phyloP scores from a whole-genome alignment of 371 early-diverging fungal genomes.

The Rhizopus arrhizus region DNA sequence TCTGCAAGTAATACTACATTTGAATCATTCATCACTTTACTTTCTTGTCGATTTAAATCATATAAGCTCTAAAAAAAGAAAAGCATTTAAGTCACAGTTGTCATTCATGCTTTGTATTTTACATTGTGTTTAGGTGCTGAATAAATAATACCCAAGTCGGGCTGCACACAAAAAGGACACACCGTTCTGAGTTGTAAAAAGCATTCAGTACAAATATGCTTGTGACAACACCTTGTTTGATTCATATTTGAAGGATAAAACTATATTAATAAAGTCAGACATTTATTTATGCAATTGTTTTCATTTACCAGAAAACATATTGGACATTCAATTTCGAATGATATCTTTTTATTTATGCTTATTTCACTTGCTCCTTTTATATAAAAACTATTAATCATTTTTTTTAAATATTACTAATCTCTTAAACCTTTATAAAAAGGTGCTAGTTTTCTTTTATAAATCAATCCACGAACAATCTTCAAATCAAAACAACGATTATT shows the following conservation, averaged over 20 bases:
- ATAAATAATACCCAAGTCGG: constrained; percentile 83
- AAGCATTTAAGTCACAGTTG: constrained; percentile 3
- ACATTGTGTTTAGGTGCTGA: constrained; percentile 40
- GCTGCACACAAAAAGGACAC: constrained; percentile 86
- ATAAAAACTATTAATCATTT: neutral
- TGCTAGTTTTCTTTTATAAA: constrained; percentile 72
- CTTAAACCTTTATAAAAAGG: constrained; percentile 81
- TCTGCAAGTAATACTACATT: constrained; percentile 35
- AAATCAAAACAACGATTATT: constrained; percentile 67
- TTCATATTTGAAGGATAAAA: constrained; percentile 90
- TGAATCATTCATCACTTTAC: constrained; percentile 25
- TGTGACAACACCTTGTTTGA: constrained; percentile 84
- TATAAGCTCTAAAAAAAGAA: neutral
- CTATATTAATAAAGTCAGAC: constrained; percentile 33
- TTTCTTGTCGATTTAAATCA: neutral
- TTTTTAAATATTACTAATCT: neutral
- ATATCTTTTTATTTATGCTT: constrained; percentile 28
- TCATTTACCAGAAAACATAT: constrained; percentile 82
- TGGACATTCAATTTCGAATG: constrained; percentile 75
- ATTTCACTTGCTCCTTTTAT: constrained; percentile 18
- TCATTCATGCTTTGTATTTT: constrained; percentile 8
- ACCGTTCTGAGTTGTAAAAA: constrained; percentile 84
- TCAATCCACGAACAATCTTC: constrained; percentile 67
- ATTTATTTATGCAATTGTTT: neutral
- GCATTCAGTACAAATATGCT: constrained; percentile 92